A percentile compares a stretch with the other conserved stretches of the same genome.
Conservation (phyloP, 1,284 basidiomycete genomes). For the Microbotryum silenes-acaulis region DNA sequence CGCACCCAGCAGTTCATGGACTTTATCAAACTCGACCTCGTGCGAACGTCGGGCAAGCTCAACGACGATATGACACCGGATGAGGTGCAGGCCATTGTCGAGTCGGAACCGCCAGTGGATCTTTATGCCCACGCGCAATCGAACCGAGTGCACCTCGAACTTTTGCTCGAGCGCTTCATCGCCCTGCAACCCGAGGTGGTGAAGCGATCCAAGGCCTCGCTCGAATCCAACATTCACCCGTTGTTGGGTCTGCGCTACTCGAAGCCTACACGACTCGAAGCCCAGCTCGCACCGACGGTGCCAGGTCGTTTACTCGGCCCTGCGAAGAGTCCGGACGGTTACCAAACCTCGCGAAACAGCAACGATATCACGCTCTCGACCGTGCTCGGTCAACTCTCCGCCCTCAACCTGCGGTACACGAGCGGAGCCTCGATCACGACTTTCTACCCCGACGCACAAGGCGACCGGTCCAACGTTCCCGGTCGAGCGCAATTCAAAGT, state of each 20-base stretch:
- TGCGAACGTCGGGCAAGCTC: background rate
- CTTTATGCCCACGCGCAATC: slow-evolving; percentile 23
- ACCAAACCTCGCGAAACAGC: background rate
- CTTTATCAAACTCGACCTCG: slow-evolving; percentile 13
- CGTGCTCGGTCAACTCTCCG: slow-evolving; percentile 19
- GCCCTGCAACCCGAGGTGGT: background rate
- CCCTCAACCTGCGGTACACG: background rate
- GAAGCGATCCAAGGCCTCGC: no score
- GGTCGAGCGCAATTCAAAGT: slow-evolving; percentile 21
- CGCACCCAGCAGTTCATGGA: slow-evolving; percentile 17
- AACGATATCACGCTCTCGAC: slow-evolving; percentile 8
- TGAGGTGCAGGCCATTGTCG: background rate
- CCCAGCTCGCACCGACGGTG: slow-evolving; percentile 14
- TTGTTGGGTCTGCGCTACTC: slow-evolving; percentile 27
- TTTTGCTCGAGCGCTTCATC: slow-evolving; percentile 30
- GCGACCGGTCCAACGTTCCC: slow-evolving; percentile 21
- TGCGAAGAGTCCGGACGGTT: background rate
- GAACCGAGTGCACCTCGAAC: slow-evolving; percentile 16
- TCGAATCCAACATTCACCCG: slow-evolving; percentile 17
- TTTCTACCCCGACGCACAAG: slow-evolving; percentile 26
- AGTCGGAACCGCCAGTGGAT: background rate
- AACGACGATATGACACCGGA: slow-evolving; percentile 3
- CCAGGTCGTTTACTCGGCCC: slow-evolving; percentile 25
- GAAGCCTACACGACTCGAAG: slow-evolving; percentile 20
- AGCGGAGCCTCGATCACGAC: slow-evolving; percentile 8